A percentile compares a stretch with the other conserved stretches of the same genome.
These are phyloP conservation scores for Penicillium sp. DNA, from an alignment of 2,329 filamentous ascomycete genomes.

Conservation along the genomic window DNA sequence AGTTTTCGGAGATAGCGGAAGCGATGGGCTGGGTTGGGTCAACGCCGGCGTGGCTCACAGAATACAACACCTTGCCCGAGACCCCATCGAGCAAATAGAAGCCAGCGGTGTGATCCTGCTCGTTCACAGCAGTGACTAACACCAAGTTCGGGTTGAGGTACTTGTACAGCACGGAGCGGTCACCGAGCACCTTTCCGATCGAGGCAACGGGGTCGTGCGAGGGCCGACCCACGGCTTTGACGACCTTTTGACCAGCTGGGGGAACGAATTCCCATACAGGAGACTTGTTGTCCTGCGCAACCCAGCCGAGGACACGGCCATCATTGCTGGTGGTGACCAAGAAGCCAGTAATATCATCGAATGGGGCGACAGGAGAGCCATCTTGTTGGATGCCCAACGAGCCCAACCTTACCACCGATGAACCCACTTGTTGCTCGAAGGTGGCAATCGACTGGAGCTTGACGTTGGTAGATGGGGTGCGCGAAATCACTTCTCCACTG, in stretches of 20 bases:
- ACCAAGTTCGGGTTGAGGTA: constrained; percentile 88
- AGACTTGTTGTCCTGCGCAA: constrained; percentile 35
- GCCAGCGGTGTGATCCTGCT: constrained; percentile 58
- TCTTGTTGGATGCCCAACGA: constrained; percentile 41
- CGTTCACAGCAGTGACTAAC: constrained; percentile 70
- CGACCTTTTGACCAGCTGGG: constrained; percentile 66
- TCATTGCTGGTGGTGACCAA: constrained; percentile 46
- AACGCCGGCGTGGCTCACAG: constrained; percentile 70
- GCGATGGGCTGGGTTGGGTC: constrained; percentile 73
- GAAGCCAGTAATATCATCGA: constrained; percentile 35
- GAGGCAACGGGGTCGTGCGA: constrained; percentile 86
- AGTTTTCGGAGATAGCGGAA: constrained; percentile 87
- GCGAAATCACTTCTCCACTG: constrained; percentile 45
- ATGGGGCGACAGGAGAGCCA: constrained; percentile 36
- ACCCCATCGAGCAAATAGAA: constrained; percentile 84
- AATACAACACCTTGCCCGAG: constrained; percentile 77
- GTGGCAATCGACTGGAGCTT: constrained; percentile 38
- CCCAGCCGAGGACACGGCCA: constrained; percentile 49
- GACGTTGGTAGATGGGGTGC: constrained; percentile 22
- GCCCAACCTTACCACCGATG: constrained; percentile 31
- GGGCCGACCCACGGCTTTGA: constrained; percentile 68
- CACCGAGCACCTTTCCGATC: constrained; percentile 88
- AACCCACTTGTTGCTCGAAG: constrained; percentile 25
- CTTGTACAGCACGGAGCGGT: constrained; percentile 94
- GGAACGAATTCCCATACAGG: constrained; percentile 75